Evolutionary conservation across 495 filamentous ascomycete genomes (phyloP), one percentile per base, ranked within the genome.

Genomic region (Patellaria atrata): DNA sequence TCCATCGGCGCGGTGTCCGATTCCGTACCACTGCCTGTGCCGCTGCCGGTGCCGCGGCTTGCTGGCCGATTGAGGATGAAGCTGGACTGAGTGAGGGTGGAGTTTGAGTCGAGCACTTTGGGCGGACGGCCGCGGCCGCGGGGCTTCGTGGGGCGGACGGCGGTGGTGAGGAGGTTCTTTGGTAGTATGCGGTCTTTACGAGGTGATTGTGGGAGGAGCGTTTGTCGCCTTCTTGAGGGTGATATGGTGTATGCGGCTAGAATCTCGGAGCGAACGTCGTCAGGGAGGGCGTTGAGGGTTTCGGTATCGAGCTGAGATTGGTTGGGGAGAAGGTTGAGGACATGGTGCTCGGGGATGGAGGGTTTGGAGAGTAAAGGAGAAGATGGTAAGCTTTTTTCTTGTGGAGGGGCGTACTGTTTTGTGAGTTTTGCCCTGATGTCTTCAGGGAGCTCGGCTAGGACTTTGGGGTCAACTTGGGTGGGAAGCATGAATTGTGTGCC

Each of bases 401-500:
- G n/a, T 30, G 33, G 35, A 11, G 41, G 41, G 11, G 22, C 18
- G 43, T 30, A 21, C 20, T 59, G 56, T 41, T 70, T 65, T 5
- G 62, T 55, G n/a, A 92, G 65, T 43, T 72, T 79, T 27, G 72
- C 72, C 39, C 82, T 68, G 40, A 93, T 89, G 43, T 89, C 80
- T 11, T 61, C 61, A 2, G 82, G 82, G 2, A 92, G 67, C 48
- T 89, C 83, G 1, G 74, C 75, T 19, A 89, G 57, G 1, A 86
- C 74, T 20, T 63, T 57, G 0, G 75, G 77, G 48, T 94, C 85
- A 7, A 79, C 61, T 43, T 85, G 77, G 3, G 73, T 73, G 3
- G 85, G 85, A 47, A 94, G 57, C 40, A 93, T 71, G 52, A 93
- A 93, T 52, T 94, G 85, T 7, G 83, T 87, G 0, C 85, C 85